Evolutionary conservation across 148 eudicot genomes (phyloP), one percentile per base, ranked within the genome.

Genomic region (Nepenthes mirabilis): DNA sequence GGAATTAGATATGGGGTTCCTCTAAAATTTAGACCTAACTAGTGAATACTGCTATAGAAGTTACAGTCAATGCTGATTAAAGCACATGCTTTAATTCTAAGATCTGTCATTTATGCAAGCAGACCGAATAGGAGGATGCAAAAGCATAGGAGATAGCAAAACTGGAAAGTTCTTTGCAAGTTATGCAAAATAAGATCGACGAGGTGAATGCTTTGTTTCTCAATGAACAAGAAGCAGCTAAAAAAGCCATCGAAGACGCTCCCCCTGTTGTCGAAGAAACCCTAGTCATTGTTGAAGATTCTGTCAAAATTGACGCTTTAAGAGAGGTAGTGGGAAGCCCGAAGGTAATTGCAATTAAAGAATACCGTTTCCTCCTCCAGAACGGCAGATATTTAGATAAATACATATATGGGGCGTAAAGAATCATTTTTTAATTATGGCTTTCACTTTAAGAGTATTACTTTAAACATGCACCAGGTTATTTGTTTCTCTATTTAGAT

Each of bases 61-160:
- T 62, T 34, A 32, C 64, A 33, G 50, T 13, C 47, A 52, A 36
- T 43, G 50, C 60, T 62, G 9, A 43, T 36, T 55, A 35, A 49
- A 52, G 14, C 37, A 23, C 55, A 37, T 52, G 56, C 58, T 60
- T 65, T 43, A 11, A 34, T 71, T 40, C 52, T 57, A 56, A 58
- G 23, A 6, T 62, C 59, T 71, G 66, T 52, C 36, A 13, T 60
- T 23, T 33, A n/a, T 61, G 36, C 53, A 13, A 80, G 74, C 86
- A 94, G 99, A 81, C 84, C 45, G 99, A 89, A 74, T 50, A 79
- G 79, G 99, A 94, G 83, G 99, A 89, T 75, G 75, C 91, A 63
- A 94, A 94, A 78, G 47, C 77, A 66, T 85, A 81, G 68, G 99
- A 89, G 79, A 80, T 80, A 10, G 57, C 72, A 48, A 94, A 89